Conservation (phyloP, 1,139 yeast species). For the Pichia sp. region DNA sequence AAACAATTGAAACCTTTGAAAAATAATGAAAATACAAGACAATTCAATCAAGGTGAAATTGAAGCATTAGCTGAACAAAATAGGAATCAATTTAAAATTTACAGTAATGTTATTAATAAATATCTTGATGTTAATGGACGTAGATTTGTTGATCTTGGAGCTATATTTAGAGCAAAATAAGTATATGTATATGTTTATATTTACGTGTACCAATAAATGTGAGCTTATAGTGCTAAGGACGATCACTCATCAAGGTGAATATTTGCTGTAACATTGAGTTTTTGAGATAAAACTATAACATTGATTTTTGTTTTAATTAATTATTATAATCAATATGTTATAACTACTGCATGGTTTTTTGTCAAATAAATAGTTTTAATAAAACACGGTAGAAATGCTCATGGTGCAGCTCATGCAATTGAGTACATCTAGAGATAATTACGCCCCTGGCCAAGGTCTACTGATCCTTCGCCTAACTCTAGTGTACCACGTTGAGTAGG, state of each 20-base stretch:
- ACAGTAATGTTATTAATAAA: constrained; percentile 59
- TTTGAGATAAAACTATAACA: constrained; percentile 1
- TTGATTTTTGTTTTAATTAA: too few species aligned
- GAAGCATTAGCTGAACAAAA: constrained; percentile 79
- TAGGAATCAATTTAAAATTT: constrained; percentile 49
- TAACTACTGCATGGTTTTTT: neutral
- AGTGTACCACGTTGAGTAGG: too few species aligned
- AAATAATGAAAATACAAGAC: constrained; percentile 26
- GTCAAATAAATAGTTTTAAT: neutral
- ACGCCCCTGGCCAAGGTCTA: too few species aligned
- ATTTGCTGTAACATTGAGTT: too few species aligned
- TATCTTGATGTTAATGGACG: constrained; percentile 83
- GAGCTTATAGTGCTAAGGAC: too few species aligned
- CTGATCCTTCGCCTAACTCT: too few species aligned
- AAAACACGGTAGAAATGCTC: too few species aligned
- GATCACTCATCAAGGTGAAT: too few species aligned
- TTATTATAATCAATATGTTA: too few species aligned
- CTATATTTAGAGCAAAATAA: constrained; percentile 50
- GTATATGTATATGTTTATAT: neutral
- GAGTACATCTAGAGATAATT: too few species aligned
- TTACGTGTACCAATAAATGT: neutral
- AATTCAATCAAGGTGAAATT: constrained; percentile 48
- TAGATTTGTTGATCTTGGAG: constrained; percentile 81
- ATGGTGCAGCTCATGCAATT: too few species aligned
- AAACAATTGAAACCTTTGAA: constrained; percentile 44